Evolutionary conservation across 441 rosid genomes (phyloP), one percentile per base, ranked within the genome.

Genomic region (Erysimum pusillum): DNA sequence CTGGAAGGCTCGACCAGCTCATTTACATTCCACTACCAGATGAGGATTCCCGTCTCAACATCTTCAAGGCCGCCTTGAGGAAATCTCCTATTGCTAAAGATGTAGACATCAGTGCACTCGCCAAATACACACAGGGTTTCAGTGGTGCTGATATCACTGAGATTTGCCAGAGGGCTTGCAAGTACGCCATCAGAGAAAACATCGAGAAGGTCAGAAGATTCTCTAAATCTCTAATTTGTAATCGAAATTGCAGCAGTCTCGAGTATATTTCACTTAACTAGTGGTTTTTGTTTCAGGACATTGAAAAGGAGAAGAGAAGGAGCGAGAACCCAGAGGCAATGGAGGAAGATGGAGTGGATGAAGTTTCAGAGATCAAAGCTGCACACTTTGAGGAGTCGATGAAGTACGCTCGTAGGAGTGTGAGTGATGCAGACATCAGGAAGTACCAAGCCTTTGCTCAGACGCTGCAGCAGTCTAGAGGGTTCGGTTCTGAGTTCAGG

Each of bases 71-170:
- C 31, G 44, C 65, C 67, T 67, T 87, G 80, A 76, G 91, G 70
- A 87, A 87, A 63, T 85, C 91, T 1, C 89, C 91, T 9, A 46
- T 87, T 56, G 81, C 91, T 22, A 73, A 75, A 45, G 86, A 81
- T 65, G 86, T 87, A 3, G 87, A 85, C 81, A 41, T 87, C n/a
- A 73, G 58, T n/a, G 87, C 87, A 32, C 86, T 85, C 7, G 86
- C 90, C 0, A 83, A 74, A 28, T 83, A 87, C 68, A 80, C 88
- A 36, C 88, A 76, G 15, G 90, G 90, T 36, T 87, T 87, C 80
- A 87, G 90, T 69, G 87, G 90, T 62, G 90, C 88, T 14, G 90
- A 87, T 82, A 83, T 87, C 64, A 85, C 88, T 28, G 90, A 85
- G 80, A 82, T 87, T 42, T 87, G 90, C 64, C 90, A 87, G 80